Evolutionary conservation across 108 stramenopile species (phyloP), one percentile per base, ranked within the genome.

Genomic region (Poteriospumella lacustris): DNA sequence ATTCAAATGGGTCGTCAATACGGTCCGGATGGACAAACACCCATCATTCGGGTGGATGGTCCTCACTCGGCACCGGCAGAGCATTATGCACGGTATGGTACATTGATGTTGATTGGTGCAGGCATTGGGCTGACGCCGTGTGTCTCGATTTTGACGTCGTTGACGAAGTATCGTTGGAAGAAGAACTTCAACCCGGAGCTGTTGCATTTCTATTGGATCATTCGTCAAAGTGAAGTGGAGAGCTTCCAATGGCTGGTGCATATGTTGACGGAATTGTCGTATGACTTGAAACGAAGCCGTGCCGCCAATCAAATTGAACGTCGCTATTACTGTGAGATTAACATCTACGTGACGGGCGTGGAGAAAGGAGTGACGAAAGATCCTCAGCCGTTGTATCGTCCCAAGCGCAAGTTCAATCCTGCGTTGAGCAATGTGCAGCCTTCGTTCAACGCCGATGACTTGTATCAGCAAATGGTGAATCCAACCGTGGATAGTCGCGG

Each of bases 81-180:
- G 44, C 76, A 80, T 67, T 85, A 83, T 58, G 38, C 42, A 12
- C n/a, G 43, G 12, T 85, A 85, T 52, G 75, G 76, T 29, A 58
- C 76, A 3, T 33, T 58, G 2, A 76, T 76, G 56, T 9, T 76
- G 59, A 19, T 58, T 58, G 76, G 85, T 39, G 82, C 82, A 40
- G 85, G 85, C 31, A 85, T 85, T 58, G 85, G 85, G 42, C 33
- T 85, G 41, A 85, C 85, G 2, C 85, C 85, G 0, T 52, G 68
- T 5, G 82, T 75, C 9, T 47, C 82, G 58, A 80, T 85, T 39
- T 43, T 85, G 42, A 52, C 76, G 1, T 67, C 72, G 12, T 39
- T 85, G 29, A 78, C 78, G 33, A 75, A 43, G 79, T 79, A 83
- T 79, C 72, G 68, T 29, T 85, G 85, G 85, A 78, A 79, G 56